These are phyloP conservation scores for Russula ochroleuca DNA, from an alignment of 768 basidiomycete genomes.

Conservation along the genomic window DNA sequence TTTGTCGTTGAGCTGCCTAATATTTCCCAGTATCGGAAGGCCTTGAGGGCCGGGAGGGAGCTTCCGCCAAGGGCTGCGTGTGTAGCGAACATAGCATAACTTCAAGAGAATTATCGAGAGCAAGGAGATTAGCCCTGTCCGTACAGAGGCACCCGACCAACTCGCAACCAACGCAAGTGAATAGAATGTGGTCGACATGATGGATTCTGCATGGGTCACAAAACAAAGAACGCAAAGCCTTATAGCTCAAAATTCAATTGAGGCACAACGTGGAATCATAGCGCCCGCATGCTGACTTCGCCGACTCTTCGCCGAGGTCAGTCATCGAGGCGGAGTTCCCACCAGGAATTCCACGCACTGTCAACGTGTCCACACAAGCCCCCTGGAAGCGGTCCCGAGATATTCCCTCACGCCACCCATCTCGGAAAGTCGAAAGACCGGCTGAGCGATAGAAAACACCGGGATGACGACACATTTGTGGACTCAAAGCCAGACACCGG, in stretches of 20 bases:
- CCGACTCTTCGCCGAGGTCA: slow-evolving; percentile 6
- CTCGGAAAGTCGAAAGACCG: slow-evolving; percentile 22
- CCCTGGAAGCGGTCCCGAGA: slow-evolving; percentile 21
- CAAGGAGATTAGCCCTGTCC: background rate
- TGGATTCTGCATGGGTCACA: slow-evolving; percentile 7
- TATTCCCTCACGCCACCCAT: slow-evolving; percentile 13
- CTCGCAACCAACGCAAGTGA: background rate
- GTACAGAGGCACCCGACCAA: background rate
- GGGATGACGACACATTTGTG: slow-evolving; percentile 2
- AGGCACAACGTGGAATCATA: slow-evolving; percentile 12
- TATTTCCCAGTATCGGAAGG: slow-evolving; percentile 22
- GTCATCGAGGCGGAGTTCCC: slow-evolving; percentile 19
- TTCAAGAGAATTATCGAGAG: slow-evolving; percentile 4
- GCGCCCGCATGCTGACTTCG: slow-evolving; percentile 9
- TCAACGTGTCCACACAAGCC: slow-evolving; percentile 16
- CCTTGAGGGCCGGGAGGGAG: slow-evolving; percentile 25
- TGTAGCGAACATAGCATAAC: slow-evolving; percentile 8
- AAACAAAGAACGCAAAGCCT: background rate
- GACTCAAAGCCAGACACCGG: slow-evolving; percentile 9
- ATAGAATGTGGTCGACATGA: slow-evolving; percentile 11
- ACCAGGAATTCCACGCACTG: slow-evolving; percentile 25
- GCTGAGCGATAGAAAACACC: slow-evolving; percentile 12
- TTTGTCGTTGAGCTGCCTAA: slow-evolving; percentile 21
- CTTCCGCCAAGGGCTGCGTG: slow-evolving; percentile 25
- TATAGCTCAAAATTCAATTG: slow-evolving; percentile 16